Conservation (phyloP, 805 yeast genomes). For the Ogataea kodamae region DNA sequence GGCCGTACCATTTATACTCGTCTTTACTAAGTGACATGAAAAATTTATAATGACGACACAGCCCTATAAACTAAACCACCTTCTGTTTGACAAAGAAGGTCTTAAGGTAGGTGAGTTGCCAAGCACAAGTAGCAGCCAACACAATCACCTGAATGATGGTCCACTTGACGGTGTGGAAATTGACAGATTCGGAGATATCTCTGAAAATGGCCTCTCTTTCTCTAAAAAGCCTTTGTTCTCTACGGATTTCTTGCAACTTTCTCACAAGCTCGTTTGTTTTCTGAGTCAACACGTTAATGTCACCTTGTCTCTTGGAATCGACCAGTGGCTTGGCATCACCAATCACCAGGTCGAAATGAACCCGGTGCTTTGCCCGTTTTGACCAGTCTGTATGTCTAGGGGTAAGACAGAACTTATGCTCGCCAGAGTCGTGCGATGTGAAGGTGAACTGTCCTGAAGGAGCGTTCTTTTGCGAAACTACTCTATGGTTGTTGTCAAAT, state of each 20-base stretch:
- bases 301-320: conserved; percentile 63
- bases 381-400: conserved; percentile 48
- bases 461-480: conserved; percentile 63
- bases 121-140: conserved; percentile 62
- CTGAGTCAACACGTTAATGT: conserved; percentile 52
- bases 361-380: conserved; percentile 50
- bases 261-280: conserved; percentile 53
- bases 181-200: conserved; percentile 67
- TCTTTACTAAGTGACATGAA: conserved; percentile 35
- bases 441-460: conserved; percentile 69
- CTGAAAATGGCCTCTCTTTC: conserved; percentile 73
- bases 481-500: conserved; percentile 73
- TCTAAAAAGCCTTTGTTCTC: conserved; percentile 66
- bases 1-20: conserved; percentile 82
- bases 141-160: conserved; percentile 63
- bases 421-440: conserved; percentile 72
- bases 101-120: conserved; percentile 73
- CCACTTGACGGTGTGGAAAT: conserved; percentile 71
- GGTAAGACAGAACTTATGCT: conserved; percentile 72
- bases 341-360: conserved; percentile 64
- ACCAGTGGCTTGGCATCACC: conserved; percentile 61
- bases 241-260: conserved; percentile 56
- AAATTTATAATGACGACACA: conserved; percentile 5
- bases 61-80: conserved; percentile 40
- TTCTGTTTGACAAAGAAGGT: conserved; percentile 78